Evolutionary conservation across 1,284 basidiomycete genomes (phyloP).

Genomic region (Ceraceosorus guamensis): DNA sequence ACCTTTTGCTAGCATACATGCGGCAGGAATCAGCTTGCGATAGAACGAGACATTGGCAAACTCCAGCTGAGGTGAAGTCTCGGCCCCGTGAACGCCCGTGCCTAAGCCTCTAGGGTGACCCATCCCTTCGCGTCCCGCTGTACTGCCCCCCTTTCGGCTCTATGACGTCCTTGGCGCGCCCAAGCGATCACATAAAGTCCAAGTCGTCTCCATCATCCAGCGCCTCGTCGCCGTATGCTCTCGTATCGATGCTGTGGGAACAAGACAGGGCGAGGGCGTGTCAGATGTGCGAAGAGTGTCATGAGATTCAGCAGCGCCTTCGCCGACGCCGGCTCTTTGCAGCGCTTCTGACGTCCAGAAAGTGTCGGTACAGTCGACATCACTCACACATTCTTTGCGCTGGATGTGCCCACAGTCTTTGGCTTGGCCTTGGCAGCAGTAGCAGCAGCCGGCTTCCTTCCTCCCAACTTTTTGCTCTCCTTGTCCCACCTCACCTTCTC

Average conservation of each 20-base stretch:
- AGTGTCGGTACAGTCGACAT: not conserved
- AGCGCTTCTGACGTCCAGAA: not conserved
- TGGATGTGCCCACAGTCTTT: conserved; percentile 36
- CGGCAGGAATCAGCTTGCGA: too few relatives aligned
- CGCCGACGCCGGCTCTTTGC: too few relatives aligned
- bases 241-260: conserved; percentile 28
- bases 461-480: conserved; percentile 38
- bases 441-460: conserved; percentile 14
- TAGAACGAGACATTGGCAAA: too few relatives aligned
- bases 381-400: conserved; percentile 38
- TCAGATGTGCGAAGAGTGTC: too few relatives aligned
- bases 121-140: too few relatives aligned
- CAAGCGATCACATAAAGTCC: conserved; percentile 45
- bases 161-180: too few relatives aligned
- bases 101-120: too few relatives aligned
- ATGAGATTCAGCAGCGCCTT: not conserved
- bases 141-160: too few relatives aligned
- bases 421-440: conserved; percentile 28
- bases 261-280: too few relatives aligned
- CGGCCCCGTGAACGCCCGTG: too few relatives aligned
- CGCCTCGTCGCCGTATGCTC: conserved; percentile 42
- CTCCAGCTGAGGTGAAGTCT: too few relatives aligned
- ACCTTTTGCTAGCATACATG: too few relatives aligned
- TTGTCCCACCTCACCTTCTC: conserved; percentile 41
- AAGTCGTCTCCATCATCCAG: conserved; percentile 41